phyloP scores from a whole-genome alignment of 345 rosid genomes.

The Turritis glabra region DNA sequence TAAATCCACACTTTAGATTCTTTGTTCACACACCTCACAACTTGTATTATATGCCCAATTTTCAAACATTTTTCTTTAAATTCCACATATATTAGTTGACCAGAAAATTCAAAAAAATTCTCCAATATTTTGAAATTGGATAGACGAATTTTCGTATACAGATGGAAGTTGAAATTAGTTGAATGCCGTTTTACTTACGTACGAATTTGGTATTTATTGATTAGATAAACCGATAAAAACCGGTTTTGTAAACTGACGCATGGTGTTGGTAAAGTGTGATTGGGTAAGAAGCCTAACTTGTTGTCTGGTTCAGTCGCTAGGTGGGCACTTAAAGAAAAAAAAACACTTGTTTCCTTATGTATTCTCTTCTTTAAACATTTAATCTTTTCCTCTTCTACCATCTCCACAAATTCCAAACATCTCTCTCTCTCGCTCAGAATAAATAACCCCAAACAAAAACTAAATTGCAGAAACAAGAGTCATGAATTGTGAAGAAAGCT shows the following conservation, averaged over 20 bases:
- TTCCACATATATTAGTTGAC: conserved; percentile 7
- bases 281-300: conserved; percentile 41
- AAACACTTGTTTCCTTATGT: conserved; percentile 32
- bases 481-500: conserved; percentile 39
- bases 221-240: neutral
- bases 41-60: neutral
- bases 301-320: conserved; percentile 38
- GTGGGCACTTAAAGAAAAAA: conserved; percentile 25
- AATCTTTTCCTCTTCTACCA: conserved; percentile 24
- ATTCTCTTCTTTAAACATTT: conserved; percentile 17
- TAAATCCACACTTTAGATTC: conserved; percentile 13
- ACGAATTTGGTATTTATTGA: neutral
- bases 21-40: conserved; percentile 8
- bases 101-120: neutral
- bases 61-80: neutral
- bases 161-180: neutral
- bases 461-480: neutral
- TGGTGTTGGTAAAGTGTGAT: conserved; percentile 32
- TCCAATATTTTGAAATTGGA: neutral
- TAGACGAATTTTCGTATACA: neutral
- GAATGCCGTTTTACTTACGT: neutral
- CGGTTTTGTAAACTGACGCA: conserved; percentile 26
- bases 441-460: neutral
- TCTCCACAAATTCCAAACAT: conserved; percentile 35
- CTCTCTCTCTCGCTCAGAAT: neutral